Evolutionary conservation across 805 yeast species (phyloP).

Genomic region (Priceomyces carsonii): DNA sequence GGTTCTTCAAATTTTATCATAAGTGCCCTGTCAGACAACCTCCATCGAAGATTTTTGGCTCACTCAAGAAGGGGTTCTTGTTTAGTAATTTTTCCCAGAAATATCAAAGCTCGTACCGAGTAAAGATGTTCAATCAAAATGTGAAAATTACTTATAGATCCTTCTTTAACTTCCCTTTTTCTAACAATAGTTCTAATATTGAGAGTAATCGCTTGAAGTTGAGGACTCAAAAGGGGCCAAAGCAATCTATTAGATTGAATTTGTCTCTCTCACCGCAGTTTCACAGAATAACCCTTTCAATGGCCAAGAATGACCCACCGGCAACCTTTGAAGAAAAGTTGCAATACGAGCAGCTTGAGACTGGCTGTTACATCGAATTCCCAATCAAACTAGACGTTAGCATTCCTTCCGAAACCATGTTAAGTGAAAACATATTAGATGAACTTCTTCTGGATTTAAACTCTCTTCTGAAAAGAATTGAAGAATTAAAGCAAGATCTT

Average conservation of each 20-base stretch:
- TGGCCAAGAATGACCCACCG: conserved; percentile 19
- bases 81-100: conserved; percentile 25
- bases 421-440: conserved; percentile 32
- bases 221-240: not conserved
- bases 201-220: not conserved
- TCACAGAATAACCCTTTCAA: conserved; percentile 19
- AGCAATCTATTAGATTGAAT: conserved; percentile 22
- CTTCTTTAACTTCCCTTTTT: conserved; percentile 12
- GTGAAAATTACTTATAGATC: conserved; percentile 20
- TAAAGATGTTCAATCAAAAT: conserved; percentile 19
- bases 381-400: conserved; percentile 23
- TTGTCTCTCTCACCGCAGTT: conserved; percentile 26
- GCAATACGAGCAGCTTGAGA: conserved; percentile 11
- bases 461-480: conserved; percentile 40
- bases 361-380: conserved; percentile 37
- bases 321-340: conserved; percentile 18
- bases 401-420: conserved; percentile 34
- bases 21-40: not conserved
- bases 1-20: conserved; percentile 8
- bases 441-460: conserved; percentile 63
- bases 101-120: conserved; percentile 18
- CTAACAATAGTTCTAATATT: not conserved
- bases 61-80: conserved; percentile 16
- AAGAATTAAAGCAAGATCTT: conserved; percentile 45
- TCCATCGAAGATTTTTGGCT: conserved; percentile 4